Evolutionary conservation across 2,329 filamentous ascomycete species (phyloP).

Genomic region (Microdochium trichocladiopsis): DNA sequence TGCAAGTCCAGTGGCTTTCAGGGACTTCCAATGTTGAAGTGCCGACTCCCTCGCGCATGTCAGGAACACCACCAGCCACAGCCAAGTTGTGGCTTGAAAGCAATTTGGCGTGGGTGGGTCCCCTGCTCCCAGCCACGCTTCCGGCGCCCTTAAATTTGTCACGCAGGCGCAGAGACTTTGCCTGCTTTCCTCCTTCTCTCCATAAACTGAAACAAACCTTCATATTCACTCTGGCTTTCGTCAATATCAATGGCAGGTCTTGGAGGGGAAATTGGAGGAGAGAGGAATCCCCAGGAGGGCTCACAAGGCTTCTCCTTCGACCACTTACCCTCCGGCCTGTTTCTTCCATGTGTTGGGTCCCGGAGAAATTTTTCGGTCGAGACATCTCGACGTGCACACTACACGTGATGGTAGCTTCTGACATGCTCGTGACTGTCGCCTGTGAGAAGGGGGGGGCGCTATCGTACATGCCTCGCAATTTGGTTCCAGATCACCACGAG

Average conservation of each 20-base stretch:
- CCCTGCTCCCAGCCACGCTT: too few relatives aligned
- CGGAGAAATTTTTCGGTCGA: constrained; percentile 28
- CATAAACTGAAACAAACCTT: constrained; percentile 33
- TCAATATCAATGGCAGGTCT: constrained; percentile 45
- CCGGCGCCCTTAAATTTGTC: too few relatives aligned
- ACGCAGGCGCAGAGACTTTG: constrained; percentile 2
- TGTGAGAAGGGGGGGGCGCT: background rate
- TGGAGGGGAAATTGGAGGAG: constrained; percentile 65
- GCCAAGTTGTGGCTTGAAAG: background rate
- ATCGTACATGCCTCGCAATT: background rate
- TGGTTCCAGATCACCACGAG: background rate
- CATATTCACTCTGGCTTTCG: constrained; percentile 64
- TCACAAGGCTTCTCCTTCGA: constrained; percentile 26
- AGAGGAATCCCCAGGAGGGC: constrained; percentile 33
- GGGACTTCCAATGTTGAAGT: background rate
- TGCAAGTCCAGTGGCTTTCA: background rate
- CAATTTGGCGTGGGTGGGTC: too few relatives aligned
- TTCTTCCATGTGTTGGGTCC: constrained; percentile 20
- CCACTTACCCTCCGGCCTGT: constrained; percentile 52
- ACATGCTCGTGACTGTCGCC: background rate
- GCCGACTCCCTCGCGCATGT: background rate
- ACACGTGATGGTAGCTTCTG: background rate
- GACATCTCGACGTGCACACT: constrained; percentile 14
- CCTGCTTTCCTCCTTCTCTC: constrained; percentile 17
- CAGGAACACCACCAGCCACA: background rate